Evolutionary conservation across 495 filamentous ascomycete genomes (phyloP).

Genomic region (Umbilicaria muhlenbergii): DNA sequence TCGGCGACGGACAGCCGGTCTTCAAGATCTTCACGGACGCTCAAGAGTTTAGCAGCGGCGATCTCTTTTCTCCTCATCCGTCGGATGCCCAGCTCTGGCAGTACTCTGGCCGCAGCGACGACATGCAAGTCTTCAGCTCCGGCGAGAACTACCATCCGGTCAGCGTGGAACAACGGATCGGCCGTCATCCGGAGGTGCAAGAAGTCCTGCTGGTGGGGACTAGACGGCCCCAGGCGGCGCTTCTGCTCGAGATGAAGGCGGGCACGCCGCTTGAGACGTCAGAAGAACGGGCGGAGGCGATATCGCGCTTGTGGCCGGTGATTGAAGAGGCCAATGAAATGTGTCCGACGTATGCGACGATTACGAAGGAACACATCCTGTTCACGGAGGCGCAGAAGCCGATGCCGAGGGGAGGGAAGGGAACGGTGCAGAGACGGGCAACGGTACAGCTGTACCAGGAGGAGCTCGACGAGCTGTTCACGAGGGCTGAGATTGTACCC

Average conservation of each 20-base stretch:
- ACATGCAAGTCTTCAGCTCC: conserved; percentile 25
- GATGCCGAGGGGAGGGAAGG: conserved; percentile 28
- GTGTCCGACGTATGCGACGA: conserved; percentile 24
- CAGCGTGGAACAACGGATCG: conserved; percentile 20
- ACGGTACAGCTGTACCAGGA: conserved; percentile 17
- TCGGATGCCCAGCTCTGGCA: conserved; percentile 17
- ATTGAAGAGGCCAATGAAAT: conserved; percentile 31
- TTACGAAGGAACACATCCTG: conserved; percentile 26
- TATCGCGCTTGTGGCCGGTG: conserved; percentile 28
- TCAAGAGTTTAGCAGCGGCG: conserved; percentile 36
- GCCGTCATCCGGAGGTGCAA: conserved; percentile 12
- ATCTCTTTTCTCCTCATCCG: conserved; percentile 31
- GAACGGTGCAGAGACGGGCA: conserved; percentile 23
- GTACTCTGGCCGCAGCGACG: conserved; percentile 19
- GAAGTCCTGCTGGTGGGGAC: conserved; percentile 21
- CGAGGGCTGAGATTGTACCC: conserved; percentile 6
- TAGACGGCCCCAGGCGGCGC: conserved; percentile 18
- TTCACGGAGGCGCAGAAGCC: conserved; percentile 21
- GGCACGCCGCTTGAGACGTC: neutral
- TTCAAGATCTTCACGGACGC: conserved; percentile 38
- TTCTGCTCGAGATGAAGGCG: conserved; percentile 20
- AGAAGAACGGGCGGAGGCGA: conserved; percentile 9
- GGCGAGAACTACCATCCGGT: conserved; percentile 29
- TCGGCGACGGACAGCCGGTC: conserved; percentile 26
- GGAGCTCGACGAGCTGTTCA: conserved; percentile 25